A percentile compares a stretch with the other conserved stretches of the same genome.
Evolutionary conservation across 805 yeast species (phyloP).

Genomic region (Kluyveromyces dobzhanskii): DNA sequence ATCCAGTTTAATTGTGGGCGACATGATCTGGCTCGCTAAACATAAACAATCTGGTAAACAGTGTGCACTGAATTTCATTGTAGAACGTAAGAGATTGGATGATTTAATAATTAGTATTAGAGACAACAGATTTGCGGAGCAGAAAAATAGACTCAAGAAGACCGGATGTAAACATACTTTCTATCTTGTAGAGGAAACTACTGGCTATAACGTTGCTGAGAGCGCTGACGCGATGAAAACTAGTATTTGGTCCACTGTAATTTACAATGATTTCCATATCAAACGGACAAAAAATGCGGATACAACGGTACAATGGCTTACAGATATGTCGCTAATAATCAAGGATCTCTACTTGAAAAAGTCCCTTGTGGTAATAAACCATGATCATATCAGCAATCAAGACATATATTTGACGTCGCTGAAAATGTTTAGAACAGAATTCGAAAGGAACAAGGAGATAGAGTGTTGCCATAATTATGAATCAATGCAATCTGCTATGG

Average conservation of each 20-base stretch:
- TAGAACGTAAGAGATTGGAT: constrained; percentile 84
- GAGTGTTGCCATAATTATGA: constrained; percentile 41
- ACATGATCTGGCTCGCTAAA: constrained; percentile 80
- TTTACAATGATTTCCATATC: constrained; percentile 57
- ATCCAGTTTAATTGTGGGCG: constrained; percentile 70
- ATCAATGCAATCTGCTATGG: constrained; percentile 57
- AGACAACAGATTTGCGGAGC: constrained; percentile 88
- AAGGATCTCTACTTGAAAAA: constrained; percentile 38
- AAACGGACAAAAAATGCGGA: constrained; percentile 64
- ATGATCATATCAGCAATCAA: constrained; percentile 41
- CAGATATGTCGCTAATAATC: constrained; percentile 39
- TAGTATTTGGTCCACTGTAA: constrained; percentile 60
- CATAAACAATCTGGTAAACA: constrained; percentile 48
- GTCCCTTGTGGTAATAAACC: constrained; percentile 42
- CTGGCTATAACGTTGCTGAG: constrained; percentile 31
- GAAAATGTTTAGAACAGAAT: constrained; percentile 36
- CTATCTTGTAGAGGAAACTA: constrained; percentile 74
- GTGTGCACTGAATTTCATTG: constrained; percentile 69
- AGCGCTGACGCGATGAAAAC: constrained; percentile 68
- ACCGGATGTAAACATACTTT: constrained; percentile 60
- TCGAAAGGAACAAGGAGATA: constrained; percentile 26
- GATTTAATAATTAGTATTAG: constrained; percentile 75
- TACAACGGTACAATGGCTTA: constrained; percentile 47
- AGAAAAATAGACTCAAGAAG: constrained; percentile 64
- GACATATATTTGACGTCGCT: constrained; percentile 39